Evolutionary conservation across 805 yeast species (phyloP).

Genomic region (Suhomyces sp.): DNA sequence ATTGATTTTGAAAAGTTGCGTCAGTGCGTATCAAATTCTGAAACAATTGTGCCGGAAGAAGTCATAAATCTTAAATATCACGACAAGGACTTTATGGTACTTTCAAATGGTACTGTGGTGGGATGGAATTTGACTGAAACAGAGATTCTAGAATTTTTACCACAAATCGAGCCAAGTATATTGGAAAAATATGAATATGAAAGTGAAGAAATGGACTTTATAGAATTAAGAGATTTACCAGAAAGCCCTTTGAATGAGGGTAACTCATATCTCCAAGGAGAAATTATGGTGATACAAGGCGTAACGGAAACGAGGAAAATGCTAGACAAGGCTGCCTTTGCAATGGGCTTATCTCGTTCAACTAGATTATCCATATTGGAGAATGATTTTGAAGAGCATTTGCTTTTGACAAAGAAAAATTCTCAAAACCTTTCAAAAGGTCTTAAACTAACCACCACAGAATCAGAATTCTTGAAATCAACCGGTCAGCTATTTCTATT

Average conservation of each 20-base stretch:
- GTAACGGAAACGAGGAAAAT: conserved; percentile 44
- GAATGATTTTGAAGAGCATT: conserved; percentile 63
- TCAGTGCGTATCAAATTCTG: neutral
- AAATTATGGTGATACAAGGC: conserved; percentile 65
- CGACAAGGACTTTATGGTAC: conserved; percentile 56
- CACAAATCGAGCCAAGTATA: conserved; percentile 49
- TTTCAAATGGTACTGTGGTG: conserved; percentile 76
- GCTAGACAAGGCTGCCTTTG: conserved; percentile 82
- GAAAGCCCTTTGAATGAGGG: conserved; percentile 22
- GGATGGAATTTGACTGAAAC: conserved; percentile 78
- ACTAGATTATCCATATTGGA: conserved; percentile 83
- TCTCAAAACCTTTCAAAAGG: conserved; percentile 71
- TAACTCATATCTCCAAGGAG: conserved; percentile 55
- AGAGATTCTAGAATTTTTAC: conserved; percentile 46
- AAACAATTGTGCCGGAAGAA: conserved; percentile 52
- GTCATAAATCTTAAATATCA: conserved; percentile 53
- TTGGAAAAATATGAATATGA: conserved; percentile 48
- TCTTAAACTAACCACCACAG: conserved; percentile 38
- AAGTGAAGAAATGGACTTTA: conserved; percentile 83
- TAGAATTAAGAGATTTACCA: conserved; percentile 41
- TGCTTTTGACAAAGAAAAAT: conserved; percentile 58
- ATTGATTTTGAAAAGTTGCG: conserved; percentile 49
- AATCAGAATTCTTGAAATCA: conserved; percentile 59
- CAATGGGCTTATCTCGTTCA: conserved; percentile 82
- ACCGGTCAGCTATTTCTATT: conserved; percentile 75